Conservation (phyloP, 1,284 basidiomycete species). For the Tylopilus microsporus region DNA sequence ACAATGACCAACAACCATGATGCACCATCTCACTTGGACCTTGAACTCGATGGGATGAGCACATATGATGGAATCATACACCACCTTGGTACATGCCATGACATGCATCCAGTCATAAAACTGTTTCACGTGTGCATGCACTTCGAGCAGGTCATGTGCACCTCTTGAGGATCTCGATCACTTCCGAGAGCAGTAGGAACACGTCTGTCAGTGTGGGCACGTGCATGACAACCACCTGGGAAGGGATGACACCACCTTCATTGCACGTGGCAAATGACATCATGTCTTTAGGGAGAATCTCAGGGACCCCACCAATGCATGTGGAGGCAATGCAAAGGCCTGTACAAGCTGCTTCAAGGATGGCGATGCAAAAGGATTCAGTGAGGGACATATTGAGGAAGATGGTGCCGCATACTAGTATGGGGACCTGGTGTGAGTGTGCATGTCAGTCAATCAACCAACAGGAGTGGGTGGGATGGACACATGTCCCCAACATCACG, state of each 20-base stretch:
- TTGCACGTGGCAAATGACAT: slow-evolving; percentile 91
- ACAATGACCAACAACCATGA: slow-evolving; percentile 7
- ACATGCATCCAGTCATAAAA: slow-evolving; percentile 93
- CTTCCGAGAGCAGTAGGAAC: slow-evolving; percentile 76
- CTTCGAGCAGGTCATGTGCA: slow-evolving; percentile 71
- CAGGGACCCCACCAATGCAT: slow-evolving; percentile 91
- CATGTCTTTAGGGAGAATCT: slow-evolving; percentile 90
- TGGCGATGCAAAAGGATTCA: slow-evolving; percentile 94
- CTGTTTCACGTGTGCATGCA: slow-evolving; percentile 70
- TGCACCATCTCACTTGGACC: slow-evolving; percentile 68
- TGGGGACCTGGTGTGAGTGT: slow-evolving; percentile 57
- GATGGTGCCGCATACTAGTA: slow-evolving; percentile 80
- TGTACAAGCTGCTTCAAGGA: slow-evolving; percentile 92
- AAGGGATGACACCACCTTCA: slow-evolving; percentile 49
- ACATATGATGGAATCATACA: slow-evolving; percentile 70
- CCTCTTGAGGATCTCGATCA: slow-evolving; percentile 63
- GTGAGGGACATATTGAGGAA: slow-evolving; percentile 96
- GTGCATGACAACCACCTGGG: not conserved
- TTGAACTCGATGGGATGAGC: slow-evolving; percentile 60
- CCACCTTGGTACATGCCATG: slow-evolving; percentile 73
- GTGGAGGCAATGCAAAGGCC: slow-evolving; percentile 95
- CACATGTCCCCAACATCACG: slow-evolving; percentile 78
- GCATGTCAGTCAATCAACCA: not conserved
- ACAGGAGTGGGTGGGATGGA: not conserved
- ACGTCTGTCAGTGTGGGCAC: slow-evolving; percentile 55